A percentile compares a stretch with the other conserved stretches of the same genome.
These are phyloP conservation scores for Stagonosporopsis chrysanthemi DNA, from an alignment of 2,329 filamentous ascomycete genomes.

Conservation along the genomic window DNA sequence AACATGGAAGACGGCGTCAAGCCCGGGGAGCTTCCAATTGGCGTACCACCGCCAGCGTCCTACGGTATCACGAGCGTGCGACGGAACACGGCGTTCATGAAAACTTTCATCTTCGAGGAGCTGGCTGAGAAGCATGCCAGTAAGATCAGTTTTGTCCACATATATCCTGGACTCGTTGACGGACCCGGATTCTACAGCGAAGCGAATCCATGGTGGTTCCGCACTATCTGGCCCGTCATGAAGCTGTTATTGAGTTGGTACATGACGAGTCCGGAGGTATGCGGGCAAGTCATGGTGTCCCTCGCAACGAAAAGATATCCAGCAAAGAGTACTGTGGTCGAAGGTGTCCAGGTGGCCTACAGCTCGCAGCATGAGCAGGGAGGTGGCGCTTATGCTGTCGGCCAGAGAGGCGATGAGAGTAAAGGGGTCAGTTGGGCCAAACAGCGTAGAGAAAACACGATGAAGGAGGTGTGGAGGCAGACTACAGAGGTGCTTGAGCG, in stretches of 20 bases:
- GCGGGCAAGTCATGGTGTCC: conserved; percentile 45
- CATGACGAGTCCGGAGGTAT: conserved; percentile 33
- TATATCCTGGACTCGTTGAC: conserved; percentile 45
- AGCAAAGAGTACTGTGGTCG: conserved; percentile 21
- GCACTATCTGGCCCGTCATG: conserved; percentile 33
- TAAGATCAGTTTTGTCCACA: conserved; percentile 41
- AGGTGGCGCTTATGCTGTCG: conserved; percentile 39
- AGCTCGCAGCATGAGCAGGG: conserved; percentile 33
- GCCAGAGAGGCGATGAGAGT: conserved; percentile 31
- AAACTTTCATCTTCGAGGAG: conserved; percentile 39
- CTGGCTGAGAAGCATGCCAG: conserved; percentile 35
- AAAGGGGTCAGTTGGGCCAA: conserved; percentile 28
- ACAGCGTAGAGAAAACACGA: conserved; percentile 35
- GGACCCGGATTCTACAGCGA: conserved; percentile 36
- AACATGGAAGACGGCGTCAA: conserved; percentile 37
- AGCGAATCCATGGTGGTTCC: conserved; percentile 42
- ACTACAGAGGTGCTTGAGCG: conserved; percentile 37
- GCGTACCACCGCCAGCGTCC: conserved; percentile 23
- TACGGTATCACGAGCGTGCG: conserved; percentile 42
- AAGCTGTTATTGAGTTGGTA: conserved; percentile 35
- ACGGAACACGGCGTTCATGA: conserved; percentile 43
- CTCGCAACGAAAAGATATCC: conserved; percentile 35
- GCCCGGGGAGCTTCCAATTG: conserved; percentile 38
- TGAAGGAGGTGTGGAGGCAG: conserved; percentile 43
- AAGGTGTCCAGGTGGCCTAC: conserved; percentile 15